phyloP scores from a whole-genome alignment of 768 basidiomycete species.

The Hirschioporus abietinus region DNA sequence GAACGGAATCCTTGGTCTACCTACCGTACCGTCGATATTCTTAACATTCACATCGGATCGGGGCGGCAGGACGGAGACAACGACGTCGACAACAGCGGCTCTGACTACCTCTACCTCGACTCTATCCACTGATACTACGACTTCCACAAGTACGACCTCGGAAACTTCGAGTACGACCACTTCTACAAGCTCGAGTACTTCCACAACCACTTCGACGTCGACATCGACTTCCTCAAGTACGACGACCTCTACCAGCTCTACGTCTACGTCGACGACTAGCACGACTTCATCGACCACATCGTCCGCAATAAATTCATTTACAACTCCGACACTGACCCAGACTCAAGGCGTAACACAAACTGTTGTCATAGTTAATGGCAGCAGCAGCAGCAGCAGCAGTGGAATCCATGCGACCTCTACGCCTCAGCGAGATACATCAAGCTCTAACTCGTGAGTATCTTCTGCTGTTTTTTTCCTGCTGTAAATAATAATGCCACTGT shows the following conservation, averaged over 20 bases:
- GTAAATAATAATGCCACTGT: background rate
- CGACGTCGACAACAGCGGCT: background rate
- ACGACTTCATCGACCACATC: conserved; percentile 1
- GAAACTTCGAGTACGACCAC: conserved; percentile 2
- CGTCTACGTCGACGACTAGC: background rate
- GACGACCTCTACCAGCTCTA: background rate
- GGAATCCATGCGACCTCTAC: background rate
- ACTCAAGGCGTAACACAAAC: background rate
- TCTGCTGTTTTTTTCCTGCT: background rate
- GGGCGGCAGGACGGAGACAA: too few species aligned
- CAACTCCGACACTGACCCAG: background rate
- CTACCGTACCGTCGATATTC: too few species aligned
- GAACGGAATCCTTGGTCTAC: too few species aligned
- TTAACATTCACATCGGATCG: too few species aligned
- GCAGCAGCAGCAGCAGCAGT: background rate
- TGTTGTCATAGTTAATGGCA: background rate
- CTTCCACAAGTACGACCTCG: background rate
- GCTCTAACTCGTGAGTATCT: background rate
- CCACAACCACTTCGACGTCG: background rate
- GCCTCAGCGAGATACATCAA: background rate
- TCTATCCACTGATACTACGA: background rate
- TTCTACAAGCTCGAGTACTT: background rate
- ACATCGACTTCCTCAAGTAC: conserved; percentile 1
- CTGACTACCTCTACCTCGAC: background rate
- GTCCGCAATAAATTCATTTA: background rate